Evolutionary conservation across 208 protist genomes (phyloP).

Genomic region (Trypanosoma vivax): DNA sequence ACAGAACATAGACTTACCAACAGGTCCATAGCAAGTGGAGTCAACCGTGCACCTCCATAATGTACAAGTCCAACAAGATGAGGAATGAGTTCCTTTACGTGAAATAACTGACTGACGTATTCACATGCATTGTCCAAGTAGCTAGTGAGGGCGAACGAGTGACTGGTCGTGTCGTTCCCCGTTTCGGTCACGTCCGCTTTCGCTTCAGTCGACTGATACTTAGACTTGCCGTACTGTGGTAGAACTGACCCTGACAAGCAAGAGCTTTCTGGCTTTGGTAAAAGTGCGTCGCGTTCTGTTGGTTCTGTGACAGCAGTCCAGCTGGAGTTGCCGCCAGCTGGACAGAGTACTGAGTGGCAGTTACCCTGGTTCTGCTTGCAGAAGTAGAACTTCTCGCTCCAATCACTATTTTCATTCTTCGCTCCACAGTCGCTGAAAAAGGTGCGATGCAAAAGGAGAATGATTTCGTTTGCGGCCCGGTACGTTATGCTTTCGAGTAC

Average conservation of each 20-base stretch:
- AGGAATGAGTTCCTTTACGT: slow-evolving; percentile 41
- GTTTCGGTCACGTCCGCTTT: not conserved
- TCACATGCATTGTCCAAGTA: slow-evolving; percentile 34
- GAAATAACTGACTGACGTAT: slow-evolving; percentile 29
- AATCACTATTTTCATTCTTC: too few relatives aligned
- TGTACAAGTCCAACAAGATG: slow-evolving; percentile 52
- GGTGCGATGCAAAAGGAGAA: slow-evolving; percentile 37
- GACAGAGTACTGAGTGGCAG: not conserved
- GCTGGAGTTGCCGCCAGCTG: not conserved
- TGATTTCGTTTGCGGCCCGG: slow-evolving; percentile 50
- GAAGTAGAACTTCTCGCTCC: not conserved
- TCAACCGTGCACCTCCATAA: slow-evolving; percentile 45
- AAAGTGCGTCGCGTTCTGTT: slow-evolving; percentile 3
- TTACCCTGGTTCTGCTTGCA: not conserved
- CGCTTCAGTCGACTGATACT: slow-evolving; percentile 3
- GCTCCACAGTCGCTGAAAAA: slow-evolving; percentile 20
- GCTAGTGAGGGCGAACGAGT: slow-evolving; percentile 22
- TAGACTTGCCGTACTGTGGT: too few relatives aligned
- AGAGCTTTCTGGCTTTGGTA: too few relatives aligned
- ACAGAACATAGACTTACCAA: slow-evolving; percentile 61
- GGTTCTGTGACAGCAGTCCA: not conserved
- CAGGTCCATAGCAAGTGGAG: slow-evolving; percentile 55
- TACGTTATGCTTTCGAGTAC: slow-evolving; percentile 35
- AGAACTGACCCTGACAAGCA: too few relatives aligned
- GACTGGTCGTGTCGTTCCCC: not conserved